Percentiles rank a stretch among this genome's conserved stretches.
These are phyloP conservation scores for Soucietia sequanensis DNA, from an alignment of 805 yeast species.

Conservation along the genomic window DNA sequence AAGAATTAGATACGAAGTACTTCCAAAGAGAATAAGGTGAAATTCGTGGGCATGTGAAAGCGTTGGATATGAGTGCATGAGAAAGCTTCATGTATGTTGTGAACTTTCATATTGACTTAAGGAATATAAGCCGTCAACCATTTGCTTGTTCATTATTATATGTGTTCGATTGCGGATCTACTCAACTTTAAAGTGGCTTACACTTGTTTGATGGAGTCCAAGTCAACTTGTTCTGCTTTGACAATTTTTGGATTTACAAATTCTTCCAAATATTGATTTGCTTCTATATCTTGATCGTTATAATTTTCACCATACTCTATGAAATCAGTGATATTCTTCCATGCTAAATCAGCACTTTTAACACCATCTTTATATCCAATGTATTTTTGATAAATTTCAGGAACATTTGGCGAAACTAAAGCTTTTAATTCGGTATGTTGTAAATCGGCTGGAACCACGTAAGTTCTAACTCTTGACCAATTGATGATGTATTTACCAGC, in stretches of 20 bases:
- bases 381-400: slow-evolving; percentile 65
- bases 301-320: slow-evolving; percentile 67
- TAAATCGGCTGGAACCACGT: slow-evolving; percentile 67
- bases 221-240: slow-evolving; percentile 15
- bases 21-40: too few species aligned
- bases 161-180: too few species aligned
- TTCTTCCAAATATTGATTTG: slow-evolving; percentile 34
- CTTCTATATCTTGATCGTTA: slow-evolving; percentile 35
- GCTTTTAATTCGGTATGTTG: slow-evolving; percentile 55
- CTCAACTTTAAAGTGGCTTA: too few species aligned
- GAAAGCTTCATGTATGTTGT: too few species aligned
- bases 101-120: too few species aligned
- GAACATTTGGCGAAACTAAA: slow-evolving; percentile 71
- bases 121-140: too few species aligned
- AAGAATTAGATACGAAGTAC: too few species aligned
- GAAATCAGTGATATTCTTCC: slow-evolving; percentile 71
- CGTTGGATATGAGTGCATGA: too few species aligned
- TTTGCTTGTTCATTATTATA: too few species aligned
- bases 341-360: slow-evolving; percentile 68
- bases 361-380: slow-evolving; percentile 72
- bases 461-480: slow-evolving; percentile 87
- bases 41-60: too few species aligned
- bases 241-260: slow-evolving; percentile 28
- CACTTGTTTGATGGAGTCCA: too few species aligned
- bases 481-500: slow-evolving; percentile 74